Percentiles rank a stretch among this genome's conserved stretches.
Conservation (phyloP, 2,329 filamentous ascomycete genomes). For the Lachnellula hyalina region DNA sequence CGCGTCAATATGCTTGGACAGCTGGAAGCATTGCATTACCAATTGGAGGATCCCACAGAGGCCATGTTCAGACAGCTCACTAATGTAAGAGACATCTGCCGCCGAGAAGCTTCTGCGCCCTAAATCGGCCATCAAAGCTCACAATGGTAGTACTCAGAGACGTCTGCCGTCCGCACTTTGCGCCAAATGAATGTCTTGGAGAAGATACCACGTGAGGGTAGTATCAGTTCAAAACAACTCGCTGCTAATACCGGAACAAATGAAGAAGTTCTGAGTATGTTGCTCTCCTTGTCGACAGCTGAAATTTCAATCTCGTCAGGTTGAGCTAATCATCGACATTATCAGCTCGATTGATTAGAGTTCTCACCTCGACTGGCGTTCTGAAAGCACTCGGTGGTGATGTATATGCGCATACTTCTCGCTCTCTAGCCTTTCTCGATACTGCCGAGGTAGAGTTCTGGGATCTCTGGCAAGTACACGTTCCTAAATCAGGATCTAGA, state of each 20-base stretch:
- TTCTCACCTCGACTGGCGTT: conserved; percentile 29
- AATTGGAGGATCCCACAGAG: conserved; percentile 24
- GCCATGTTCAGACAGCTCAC: conserved; percentile 28
- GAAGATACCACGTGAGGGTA: conserved; percentile 25
- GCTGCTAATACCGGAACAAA: conserved; percentile 16
- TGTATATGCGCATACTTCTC: conserved; percentile 27
- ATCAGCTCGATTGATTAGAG: conserved; percentile 27
- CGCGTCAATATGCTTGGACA: conserved; percentile 10
- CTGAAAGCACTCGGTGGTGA: conserved; percentile 25
- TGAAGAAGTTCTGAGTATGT: conserved; percentile 24
- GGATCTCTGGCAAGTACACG: conserved; percentile 18
- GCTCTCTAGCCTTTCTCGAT: conserved; percentile 28
- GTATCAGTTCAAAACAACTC: conserved; percentile 23
- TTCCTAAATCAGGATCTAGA: too few species aligned
- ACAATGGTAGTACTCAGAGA: not conserved
- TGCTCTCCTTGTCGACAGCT: not conserved
- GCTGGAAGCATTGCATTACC: conserved; percentile 18
- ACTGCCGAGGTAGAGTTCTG: conserved; percentile 26
- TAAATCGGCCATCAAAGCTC: not conserved
- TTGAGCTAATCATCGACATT: not conserved
- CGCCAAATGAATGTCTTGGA: conserved; percentile 22
- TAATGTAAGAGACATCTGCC: conserved; percentile 17
- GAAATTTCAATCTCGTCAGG: not conserved
- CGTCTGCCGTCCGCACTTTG: conserved; percentile 21
- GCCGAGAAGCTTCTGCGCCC: not conserved